Evolutionary conservation across 2,329 filamentous ascomycete species (phyloP).

Genomic region (Cadophora sp.): DNA sequence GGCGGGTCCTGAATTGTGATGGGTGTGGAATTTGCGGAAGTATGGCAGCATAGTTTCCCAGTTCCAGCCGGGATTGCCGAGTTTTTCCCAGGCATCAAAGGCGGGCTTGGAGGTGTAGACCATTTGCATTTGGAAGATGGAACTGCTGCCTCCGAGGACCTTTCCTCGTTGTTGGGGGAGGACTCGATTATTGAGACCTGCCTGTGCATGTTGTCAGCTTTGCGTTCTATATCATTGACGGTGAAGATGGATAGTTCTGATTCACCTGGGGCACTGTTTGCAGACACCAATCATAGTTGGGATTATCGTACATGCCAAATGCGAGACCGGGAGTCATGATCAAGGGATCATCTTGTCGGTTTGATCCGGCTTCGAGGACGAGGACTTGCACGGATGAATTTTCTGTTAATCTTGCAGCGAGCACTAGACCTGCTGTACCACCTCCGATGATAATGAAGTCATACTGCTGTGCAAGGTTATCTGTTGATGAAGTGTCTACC

Average conservation of each 20-base stretch:
- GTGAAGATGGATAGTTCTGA: neutral
- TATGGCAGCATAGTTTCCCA: conserved; percentile 39
- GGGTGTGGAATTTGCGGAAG: conserved; percentile 25
- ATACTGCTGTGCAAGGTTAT: conserved; percentile 16
- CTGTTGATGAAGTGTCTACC: neutral
- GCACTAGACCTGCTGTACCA: conserved; percentile 54
- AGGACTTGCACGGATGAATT: conserved; percentile 53
- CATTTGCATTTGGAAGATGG: conserved; percentile 41
- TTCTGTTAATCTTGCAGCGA: conserved; percentile 58
- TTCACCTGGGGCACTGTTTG: conserved; percentile 46
- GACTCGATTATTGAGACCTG: conserved; percentile 31
- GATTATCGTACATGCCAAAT: conserved; percentile 42
- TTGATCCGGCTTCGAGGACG: conserved; percentile 53
- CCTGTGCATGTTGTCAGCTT: conserved; percentile 9
- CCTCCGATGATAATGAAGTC: conserved; percentile 35
- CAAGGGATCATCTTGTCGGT: conserved; percentile 45
- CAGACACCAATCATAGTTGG: conserved; percentile 49
- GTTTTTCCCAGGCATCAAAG: conserved; percentile 46
- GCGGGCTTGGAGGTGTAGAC: conserved; percentile 19
- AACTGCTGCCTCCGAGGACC: conserved; percentile 45
- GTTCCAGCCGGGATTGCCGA: conserved; percentile 51
- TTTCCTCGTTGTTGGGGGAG: conserved; percentile 43
- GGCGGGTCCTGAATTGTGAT: conserved; percentile 40
- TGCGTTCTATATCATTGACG: conserved; percentile 25
- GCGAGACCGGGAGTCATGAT: conserved; percentile 47